Base-by-base conservation (phyloP, 83 land plant genomes). In the Picea abies region DNA sequence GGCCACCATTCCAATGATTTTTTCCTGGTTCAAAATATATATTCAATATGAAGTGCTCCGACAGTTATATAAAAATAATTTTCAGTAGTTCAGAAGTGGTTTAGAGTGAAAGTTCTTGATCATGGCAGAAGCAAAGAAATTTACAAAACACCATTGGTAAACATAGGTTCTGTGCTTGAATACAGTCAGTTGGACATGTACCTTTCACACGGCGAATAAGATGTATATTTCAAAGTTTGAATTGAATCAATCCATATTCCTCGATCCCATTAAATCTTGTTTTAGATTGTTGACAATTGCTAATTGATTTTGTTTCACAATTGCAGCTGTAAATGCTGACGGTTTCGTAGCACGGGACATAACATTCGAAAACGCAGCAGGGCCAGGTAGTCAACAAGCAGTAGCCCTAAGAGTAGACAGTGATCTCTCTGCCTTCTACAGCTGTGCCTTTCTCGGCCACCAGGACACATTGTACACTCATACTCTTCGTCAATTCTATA, bases 401-500 rank as follows among this genome's bases (percentile, higher is more conserved):
- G 79, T 73, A 37, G 79, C 83, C 41, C 25, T 82, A 37, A 60
- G 83, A 60, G 81, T 58, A 22, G 47, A 39, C 26, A 19, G 79
- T 29, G 83, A 82, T 76, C 65, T 82, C 67, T 52, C 83, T 8
- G 67, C 83, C 26, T 82, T 82, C 64, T 52, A 73, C 65, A 58
- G 60, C 35, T 77, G 61, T 56, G 79, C 62, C 60, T 41, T 77
- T 23, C 20, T 52, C 1, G 79, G 79, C 84, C 87, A 87, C 61
- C 83, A 85, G 60, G 85, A 84, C 78, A 85, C 84, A 26, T 76
- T 90, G 16, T 87, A 86, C 16, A 85, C 90, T 44, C 90, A 90
- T 3, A 81, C 84, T 3, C 69, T 82, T 37, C 14, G 82, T 22
- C 99, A 96, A 62, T 90, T 83, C 87, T 96, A 89, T 92, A 86